Evolutionary conservation across 2,329 filamentous ascomycete species (phyloP), one percentile per base, ranked within the genome.

Genomic region (Trichoderma citrinoviride): DNA sequence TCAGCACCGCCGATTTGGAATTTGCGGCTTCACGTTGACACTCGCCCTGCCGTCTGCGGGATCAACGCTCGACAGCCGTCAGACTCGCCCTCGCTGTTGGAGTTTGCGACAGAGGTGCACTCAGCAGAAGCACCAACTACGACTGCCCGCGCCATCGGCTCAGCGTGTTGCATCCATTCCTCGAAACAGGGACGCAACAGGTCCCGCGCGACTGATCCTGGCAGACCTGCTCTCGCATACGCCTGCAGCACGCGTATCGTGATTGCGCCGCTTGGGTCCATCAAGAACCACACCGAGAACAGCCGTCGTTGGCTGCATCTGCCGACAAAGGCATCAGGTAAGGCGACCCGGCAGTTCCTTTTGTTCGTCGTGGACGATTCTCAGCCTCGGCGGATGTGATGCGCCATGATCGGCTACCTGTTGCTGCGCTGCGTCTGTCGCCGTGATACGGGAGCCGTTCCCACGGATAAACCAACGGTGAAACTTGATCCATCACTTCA

Each of bases 201-300:
- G 41, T 19, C 41, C 40, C 21, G 54, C 54, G 54, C 37, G n/a
- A 49, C 56, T 50, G 56, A 60, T 60, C 44, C 44, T 21, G 29
- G 43, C 43, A 44, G 37, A 47, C 19, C 43, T n/a, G 14, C 29
- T 21, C 27, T 17, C 49, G 19, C 40, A 33, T 33, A 46, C 58
- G 25, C 46, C 49, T 54, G 58, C 47, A 46, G 58, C 58, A 62
- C 58, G 58, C 58, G 58, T 62, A 53, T 46, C 49, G 37, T 53
- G 58, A 19, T 41, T 46, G 58, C n/a, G 21, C 41, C 25, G 21
- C 27, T 49, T 37, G 40, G 58, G 40, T 15, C 49, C 49, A 54
- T 43, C 29, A 52, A 25, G 46, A 52, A 27, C 23, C 41, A 29
- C 47, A 29, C n/a, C 47, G n/a, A 40, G 19, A 52, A n/a, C 15